Conservation (phyloP, 768 basidiomycete genomes). For the Termitomyces sp. region DNA sequence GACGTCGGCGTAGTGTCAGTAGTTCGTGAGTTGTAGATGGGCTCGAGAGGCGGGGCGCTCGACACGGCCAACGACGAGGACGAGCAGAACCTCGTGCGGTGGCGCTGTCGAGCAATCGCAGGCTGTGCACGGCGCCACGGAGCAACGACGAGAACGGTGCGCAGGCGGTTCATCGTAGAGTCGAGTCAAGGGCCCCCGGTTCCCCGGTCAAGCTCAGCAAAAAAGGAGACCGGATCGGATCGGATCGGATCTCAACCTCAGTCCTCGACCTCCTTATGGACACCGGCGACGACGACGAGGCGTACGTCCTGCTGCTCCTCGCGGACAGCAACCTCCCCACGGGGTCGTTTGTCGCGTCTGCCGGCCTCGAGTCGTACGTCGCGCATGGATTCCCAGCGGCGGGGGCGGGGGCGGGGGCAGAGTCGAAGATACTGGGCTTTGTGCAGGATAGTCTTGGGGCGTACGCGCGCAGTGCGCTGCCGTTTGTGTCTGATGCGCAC, state of each 20-base stretch:
- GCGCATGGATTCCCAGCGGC: constrained; percentile 69
- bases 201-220: too few species aligned
- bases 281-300: constrained; percentile 36
- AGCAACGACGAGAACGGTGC: constrained; percentile 17
- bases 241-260: constrained; percentile 11
- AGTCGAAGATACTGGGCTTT: constrained; percentile 44
- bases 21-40: too few species aligned
- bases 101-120: constrained; percentile 13
- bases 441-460: constrained; percentile 67
- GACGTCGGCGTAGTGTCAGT: too few species aligned
- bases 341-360: constrained; percentile 93
- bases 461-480: constrained; percentile 71
- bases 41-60: constrained; percentile 15
- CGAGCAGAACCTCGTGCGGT: too few species aligned
- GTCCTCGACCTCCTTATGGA: not conserved
- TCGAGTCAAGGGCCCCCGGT: too few species aligned
- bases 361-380: constrained; percentile 86
- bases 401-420: too few species aligned
- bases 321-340: constrained; percentile 95
- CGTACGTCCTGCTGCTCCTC: constrained; percentile 72
- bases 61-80: constrained; percentile 30
- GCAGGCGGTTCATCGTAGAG: constrained; percentile 25
- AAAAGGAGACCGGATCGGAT: too few species aligned
- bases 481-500: constrained; percentile 78
- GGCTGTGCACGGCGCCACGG: constrained; percentile 15